Base-by-base conservation (phyloP, 2,329 filamentous ascomycete genomes). In the Colletotrichum echinochloae region DNA sequence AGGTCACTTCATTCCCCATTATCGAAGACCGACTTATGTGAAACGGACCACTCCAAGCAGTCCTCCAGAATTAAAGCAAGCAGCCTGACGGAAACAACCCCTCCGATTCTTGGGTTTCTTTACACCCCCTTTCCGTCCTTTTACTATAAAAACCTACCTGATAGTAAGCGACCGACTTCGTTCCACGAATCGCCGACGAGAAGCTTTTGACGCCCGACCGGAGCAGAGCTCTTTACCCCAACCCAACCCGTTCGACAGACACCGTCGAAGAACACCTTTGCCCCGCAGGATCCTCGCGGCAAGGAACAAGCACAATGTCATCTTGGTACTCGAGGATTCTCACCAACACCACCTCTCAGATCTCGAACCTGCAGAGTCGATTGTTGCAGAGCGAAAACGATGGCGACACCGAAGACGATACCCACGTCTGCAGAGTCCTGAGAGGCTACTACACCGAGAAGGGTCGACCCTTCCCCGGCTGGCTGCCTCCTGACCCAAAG, bases 391-490 rank as follows among this genome's bases (percentile, higher is more conserved):
- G 85, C 78, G 90, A 92, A 74, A 84, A 86, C 75, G 90, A 92
- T 80, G 91, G 91, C 81, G 90, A 92, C 78, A 91, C 90, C 73
- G 88, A 97, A 82, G 95, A 98, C 83, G 94, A 97, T 83, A 97
- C 94, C 3, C 94, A 98, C 84, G 92, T 98, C 77, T 97, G 94
- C 82, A 93, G 96, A 76, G 94, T 97, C 44, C 89, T 99, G 33
- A 92, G 96, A 76, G 92, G 90, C 76, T 97, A 98, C 87, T 98
- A 99, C 86, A 89, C 86, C 61, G 95, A 98, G 80, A 96, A 97
- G 78, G 93, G 92, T 75, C 90, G 91, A 28, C 86, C 90, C 1
- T 92, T 95, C 73, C 96, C 96, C 0, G 83, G 86, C 75, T 98
- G 96, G 95, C 90, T 98, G 9, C 94, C 95, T 9, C 91, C 93